A percentile compares a stretch with the other conserved stretches of the same genome.
Evolutionary conservation across 495 filamentous ascomycete species (phyloP).

Genomic region (Aspergillus homomorphus): DNA sequence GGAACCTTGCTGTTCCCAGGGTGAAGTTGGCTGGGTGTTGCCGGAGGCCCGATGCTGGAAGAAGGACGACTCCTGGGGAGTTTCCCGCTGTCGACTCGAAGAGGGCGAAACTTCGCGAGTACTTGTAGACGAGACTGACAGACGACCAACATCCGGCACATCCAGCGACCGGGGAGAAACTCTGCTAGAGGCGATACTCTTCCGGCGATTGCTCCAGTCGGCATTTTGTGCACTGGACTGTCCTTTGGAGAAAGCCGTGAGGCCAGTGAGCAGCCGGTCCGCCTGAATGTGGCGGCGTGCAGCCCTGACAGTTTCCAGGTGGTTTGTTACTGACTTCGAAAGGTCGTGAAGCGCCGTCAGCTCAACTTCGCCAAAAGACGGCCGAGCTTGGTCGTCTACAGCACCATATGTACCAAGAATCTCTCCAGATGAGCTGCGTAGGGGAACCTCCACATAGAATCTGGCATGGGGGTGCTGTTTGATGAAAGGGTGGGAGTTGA

Average conservation of each 20-base stretch:
- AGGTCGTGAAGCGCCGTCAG: slow-evolving; percentile 25
- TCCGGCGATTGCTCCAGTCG: background rate
- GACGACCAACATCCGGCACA: slow-evolving; percentile 2
- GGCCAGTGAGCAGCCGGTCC: slow-evolving; percentile 20
- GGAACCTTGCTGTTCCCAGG: slow-evolving; percentile 11
- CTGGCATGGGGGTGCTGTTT: slow-evolving; percentile 33
- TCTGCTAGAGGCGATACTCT: background rate
- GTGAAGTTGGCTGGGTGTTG: background rate
- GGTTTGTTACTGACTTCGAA: slow-evolving; percentile 18
- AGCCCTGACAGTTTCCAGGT: slow-evolving; percentile 26
- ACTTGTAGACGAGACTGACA: slow-evolving; percentile 3
- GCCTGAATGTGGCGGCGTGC: slow-evolving; percentile 13
- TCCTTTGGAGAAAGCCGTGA: slow-evolving; percentile 23
- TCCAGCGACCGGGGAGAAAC: slow-evolving; percentile 8
- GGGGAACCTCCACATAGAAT: slow-evolving; percentile 64
- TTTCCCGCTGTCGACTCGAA: background rate
- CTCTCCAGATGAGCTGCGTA: slow-evolving; percentile 53
- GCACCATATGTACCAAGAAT: slow-evolving; percentile 61
- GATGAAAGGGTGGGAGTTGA: slow-evolving; percentile 38
- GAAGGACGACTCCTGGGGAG: slow-evolving; percentile 5
- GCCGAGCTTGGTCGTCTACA: slow-evolving; percentile 48
- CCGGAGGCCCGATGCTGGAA: background rate
- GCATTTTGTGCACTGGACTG: background rate
- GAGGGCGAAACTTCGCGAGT: background rate
- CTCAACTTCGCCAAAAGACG: slow-evolving; percentile 22